Percentiles rank a stretch among this genome's conserved stretches.
Evolutionary conservation across 2,329 filamentous ascomycete genomes (phyloP).

Genomic region (Fusarium sp.): DNA sequence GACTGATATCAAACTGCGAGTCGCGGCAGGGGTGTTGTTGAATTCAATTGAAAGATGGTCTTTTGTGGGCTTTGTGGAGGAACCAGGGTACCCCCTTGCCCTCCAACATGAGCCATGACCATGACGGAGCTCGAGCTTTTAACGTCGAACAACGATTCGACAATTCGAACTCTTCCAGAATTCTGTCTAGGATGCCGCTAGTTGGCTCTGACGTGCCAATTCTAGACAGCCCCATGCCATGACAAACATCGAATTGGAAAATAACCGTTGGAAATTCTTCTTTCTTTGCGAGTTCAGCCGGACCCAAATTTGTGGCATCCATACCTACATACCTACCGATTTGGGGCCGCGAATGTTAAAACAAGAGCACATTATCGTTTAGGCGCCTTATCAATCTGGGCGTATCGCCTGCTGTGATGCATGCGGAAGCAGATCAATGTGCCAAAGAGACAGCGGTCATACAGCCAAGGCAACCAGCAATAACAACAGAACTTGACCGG

Average conservation of each 20-base stretch:
- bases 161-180: constrained; percentile 50
- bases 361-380: constrained; percentile 2
- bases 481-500: neutral
- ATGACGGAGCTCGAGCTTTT: constrained; percentile 39
- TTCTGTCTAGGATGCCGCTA: constrained; percentile 40
- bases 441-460: constrained; percentile 15
- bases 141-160: constrained; percentile 42
- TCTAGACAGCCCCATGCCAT: constrained; percentile 34
- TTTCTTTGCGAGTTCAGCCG: constrained; percentile 16
- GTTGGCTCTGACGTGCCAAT: constrained; percentile 43
- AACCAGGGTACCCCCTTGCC: constrained; percentile 24
- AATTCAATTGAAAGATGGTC: constrained; percentile 26
- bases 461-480: neutral
- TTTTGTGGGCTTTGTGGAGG: constrained; percentile 37
- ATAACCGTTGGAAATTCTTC: constrained; percentile 12
- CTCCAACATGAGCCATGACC: constrained; percentile 35
- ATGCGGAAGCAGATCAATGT: constrained; percentile 4
- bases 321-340: neutral
- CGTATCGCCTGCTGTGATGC: constrained; percentile 35
- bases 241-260: constrained; percentile 41
- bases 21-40: constrained; percentile 27
- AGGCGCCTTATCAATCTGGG: constrained; percentile 1
- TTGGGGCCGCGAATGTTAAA: constrained; percentile 27
- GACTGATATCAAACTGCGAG: constrained; percentile 29
- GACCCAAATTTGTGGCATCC: constrained; percentile 1